phyloP scores from a whole-genome alignment of 2,329 filamentous ascomycete genomes.

The Calycina marina region DNA sequence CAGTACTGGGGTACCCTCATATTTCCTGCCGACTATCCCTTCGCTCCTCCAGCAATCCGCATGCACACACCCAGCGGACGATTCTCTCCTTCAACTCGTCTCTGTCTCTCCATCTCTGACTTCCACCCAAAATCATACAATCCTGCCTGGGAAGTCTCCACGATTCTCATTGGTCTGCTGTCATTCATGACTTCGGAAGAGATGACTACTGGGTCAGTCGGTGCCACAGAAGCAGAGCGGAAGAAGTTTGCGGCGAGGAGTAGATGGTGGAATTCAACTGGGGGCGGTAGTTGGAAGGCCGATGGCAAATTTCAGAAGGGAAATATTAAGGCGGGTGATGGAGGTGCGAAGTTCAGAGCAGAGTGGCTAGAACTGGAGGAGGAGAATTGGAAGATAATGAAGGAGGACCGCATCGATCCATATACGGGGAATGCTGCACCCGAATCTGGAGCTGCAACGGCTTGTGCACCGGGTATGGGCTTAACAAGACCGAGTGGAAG shows the following conservation, averaged over 20 bases:
- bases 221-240: constrained; percentile 62
- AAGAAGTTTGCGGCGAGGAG: constrained; percentile 63
- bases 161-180: constrained; percentile 83
- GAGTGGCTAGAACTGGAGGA: constrained; percentile 85
- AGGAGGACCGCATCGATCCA: constrained; percentile 63
- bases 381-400: constrained; percentile 90
- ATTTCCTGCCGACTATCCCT: constrained; percentile 93
- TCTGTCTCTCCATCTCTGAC: constrained; percentile 92
- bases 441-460: constrained; percentile 33
- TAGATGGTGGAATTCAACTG: constrained; percentile 94
- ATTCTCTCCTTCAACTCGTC: constrained; percentile 81
- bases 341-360: constrained; percentile 72
- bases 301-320: constrained; percentile 39
- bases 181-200: constrained; percentile 99
- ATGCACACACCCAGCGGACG: constrained; percentile 97
- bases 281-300: constrained; percentile 38
- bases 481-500: constrained; percentile 45
- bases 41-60: constrained; percentile 89
- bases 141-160: constrained; percentile 94
- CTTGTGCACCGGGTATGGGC: constrained; percentile 43
- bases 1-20: constrained; percentile 98
- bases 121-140: constrained; percentile 98
- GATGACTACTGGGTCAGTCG: constrained; percentile 89
- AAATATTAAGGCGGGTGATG: constrained; percentile 82
- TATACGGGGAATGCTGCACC: constrained; percentile 55